Evolutionary conservation across 2,329 filamentous ascomycete genomes (phyloP), one percentile per base, ranked within the genome.

Genomic region (Hirsutella thompsonii): DNA sequence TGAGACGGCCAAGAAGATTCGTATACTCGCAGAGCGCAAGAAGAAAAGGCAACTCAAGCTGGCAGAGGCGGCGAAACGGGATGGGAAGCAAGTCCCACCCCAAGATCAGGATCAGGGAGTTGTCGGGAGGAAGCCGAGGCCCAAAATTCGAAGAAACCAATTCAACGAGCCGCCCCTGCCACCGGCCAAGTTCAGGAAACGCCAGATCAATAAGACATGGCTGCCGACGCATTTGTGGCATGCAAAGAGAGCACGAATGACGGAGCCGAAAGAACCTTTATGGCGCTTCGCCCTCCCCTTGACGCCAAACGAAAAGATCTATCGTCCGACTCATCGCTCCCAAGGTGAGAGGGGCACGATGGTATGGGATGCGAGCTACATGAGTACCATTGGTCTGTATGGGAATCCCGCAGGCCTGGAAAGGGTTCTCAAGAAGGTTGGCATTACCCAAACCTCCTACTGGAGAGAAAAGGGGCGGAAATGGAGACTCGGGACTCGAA

Each of bases 151-250:
- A 56, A 77, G 79, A 50, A 78, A 86, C 51, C 68, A 65, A 40
- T 70, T 89, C 39, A 83, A 85, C 41, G 68, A 75, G 57, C 58
- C 79, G 2, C 64, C 63, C 0, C 58, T 53, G 38, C 56, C 77
- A 2, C 72, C 70, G 36, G 75, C 64, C 19, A 89, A 81, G 52
- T 96, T 87, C 56, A 79, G 81, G 49, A 92, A 87, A 61, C 79
- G 92, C 26, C 90, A 96, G 57, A 66, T 81, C 36, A 72, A 84
- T 58, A 96, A 96, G 67, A 88, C 84, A 3, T 95, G 90, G 87
- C 68, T 98, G 14, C 92, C 92, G 0, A 96, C 92, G 6, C 92
- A 98, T 59, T 64, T 93, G 48, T 98, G 84, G 74, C 89, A 94
- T 61, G 81, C 90, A 2, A 98, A 98, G 60, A 72, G 92, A 44